Base-by-base conservation (phyloP, 2,329 filamentous ascomycete species). In the Beauveria pseudobassiana region DNA sequence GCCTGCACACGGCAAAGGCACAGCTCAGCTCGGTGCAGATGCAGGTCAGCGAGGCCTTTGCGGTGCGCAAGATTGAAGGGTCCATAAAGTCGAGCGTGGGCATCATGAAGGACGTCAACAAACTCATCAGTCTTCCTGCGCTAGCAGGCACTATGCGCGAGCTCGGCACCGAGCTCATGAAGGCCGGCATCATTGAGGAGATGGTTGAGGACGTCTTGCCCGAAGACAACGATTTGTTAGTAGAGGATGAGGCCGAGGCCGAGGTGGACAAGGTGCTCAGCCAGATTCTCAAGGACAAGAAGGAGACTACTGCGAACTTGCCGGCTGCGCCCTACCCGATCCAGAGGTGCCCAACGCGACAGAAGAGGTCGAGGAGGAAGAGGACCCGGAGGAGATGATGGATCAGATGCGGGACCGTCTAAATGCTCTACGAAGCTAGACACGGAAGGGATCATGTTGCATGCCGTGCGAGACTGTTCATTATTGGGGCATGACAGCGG, bases 91-190 rank as follows among this genome's bases (percentile, higher is more conserved):
- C 89, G 48, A 91, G 87, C 68, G 93, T 93, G 9, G 89, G 90
- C 50, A 93, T 99, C 68, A 98, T 99, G 95, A 93, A 93, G 76
- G 92, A 98, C 73, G 91, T 99, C 63, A 98, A 98, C 74, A 84
- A 82, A 18, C 80, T 98, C 28, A 86, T 97, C 55, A 82, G 88
- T 30, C 76, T 99, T 68, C 95, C 95, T 12, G 90, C 96, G 67
- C 80, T 98, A 64, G 91, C 88, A 22, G 87, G 84, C 16, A 97
- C 93, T 9, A 98, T 98, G 93, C 82, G 87, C 65, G 91, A 96
- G 74, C 79, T 98, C 55, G 89, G 87, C 69, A 82, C 88, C 62
- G 95, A 98, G 80, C 77, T 98, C 67, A 89, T 96, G 74, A 96
- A 92, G 78, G 93, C 95, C 2, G 95, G 93, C 18, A 93, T 99